These are phyloP conservation scores for Rubia tinctorum DNA, from an alignment of 305 asterid genomes.

Conservation along the genomic window DNA sequence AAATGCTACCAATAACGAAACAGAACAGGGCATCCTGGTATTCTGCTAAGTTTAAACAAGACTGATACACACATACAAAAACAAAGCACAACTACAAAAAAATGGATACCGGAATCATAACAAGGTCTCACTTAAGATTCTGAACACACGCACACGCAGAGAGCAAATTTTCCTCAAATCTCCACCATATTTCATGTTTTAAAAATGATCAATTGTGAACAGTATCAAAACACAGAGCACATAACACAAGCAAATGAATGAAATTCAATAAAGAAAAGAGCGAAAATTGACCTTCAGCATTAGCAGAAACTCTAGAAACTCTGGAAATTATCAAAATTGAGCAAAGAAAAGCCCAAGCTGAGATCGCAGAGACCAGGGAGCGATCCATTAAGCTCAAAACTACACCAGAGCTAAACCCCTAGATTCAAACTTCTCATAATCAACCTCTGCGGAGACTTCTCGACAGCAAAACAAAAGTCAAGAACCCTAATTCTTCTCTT, in stretches of 20 bases:
- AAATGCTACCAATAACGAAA: neutral
- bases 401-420: slow-evolving; percentile 14
- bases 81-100: neutral
- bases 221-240: neutral
- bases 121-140: neutral
- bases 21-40: neutral
- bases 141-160: neutral
- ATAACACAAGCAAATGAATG: slow-evolving; percentile 13
- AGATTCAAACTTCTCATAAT: slow-evolving; percentile 18
- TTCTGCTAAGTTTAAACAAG: neutral
- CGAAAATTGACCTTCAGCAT: slow-evolving; percentile 60
- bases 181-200: neutral
- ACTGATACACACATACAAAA: neutral
- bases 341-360: slow-evolving; percentile 31
- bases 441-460: neutral
- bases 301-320: slow-evolving; percentile 43
- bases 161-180: neutral
- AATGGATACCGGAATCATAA: neutral
- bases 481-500: slow-evolving; percentile 12
- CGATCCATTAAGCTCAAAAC: slow-evolving; percentile 42
- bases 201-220: neutral
- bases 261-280: slow-evolving; percentile 6
- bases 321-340: slow-evolving; percentile 40
- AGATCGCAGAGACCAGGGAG: slow-evolving; percentile 43
- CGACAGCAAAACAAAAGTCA: neutral